phyloP scores from a whole-genome alignment of 768 basidiomycete genomes.

The Panus rudis region DNA sequence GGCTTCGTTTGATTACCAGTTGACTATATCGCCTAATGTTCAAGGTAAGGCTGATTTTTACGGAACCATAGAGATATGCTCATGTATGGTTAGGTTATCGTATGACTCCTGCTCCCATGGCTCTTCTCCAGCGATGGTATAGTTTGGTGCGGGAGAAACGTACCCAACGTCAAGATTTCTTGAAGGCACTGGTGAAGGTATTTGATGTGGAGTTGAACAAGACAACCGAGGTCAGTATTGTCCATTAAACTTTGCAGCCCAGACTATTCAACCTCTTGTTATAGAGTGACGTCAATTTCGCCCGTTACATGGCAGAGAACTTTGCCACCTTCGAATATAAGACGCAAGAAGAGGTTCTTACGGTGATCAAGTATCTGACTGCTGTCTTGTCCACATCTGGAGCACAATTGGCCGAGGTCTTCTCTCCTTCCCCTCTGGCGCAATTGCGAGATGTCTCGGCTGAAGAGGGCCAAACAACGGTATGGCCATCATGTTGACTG shows the following conservation, averaged over 20 bases:
- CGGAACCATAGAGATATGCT: not conserved
- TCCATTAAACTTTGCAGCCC: not conserved
- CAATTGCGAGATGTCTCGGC: slow-evolving; percentile 39
- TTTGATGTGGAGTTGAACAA: slow-evolving; percentile 68
- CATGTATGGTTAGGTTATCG: slow-evolving; percentile 48
- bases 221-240: slow-evolving; percentile 46
- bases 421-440: slow-evolving; percentile 64
- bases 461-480: not conserved
- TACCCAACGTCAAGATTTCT: slow-evolving; percentile 75
- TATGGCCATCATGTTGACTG: not conserved
- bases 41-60: slow-evolving; percentile 37
- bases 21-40: slow-evolving; percentile 39
- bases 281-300: slow-evolving; percentile 79
- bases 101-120: slow-evolving; percentile 53
- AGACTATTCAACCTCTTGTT: not conserved
- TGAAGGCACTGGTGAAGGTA: slow-evolving; percentile 73
- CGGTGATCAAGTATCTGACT: slow-evolving; percentile 76
- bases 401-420: slow-evolving; percentile 69
- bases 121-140: slow-evolving; percentile 88
- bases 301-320: slow-evolving; percentile 92
- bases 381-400: slow-evolving; percentile 71
- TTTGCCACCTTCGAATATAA: slow-evolving; percentile 91
- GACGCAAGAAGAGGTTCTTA: slow-evolving; percentile 86
- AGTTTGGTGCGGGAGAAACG: slow-evolving; percentile 87
- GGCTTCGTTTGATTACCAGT: slow-evolving; percentile 81